A percentile compares a stretch with the other conserved stretches of the same genome.
These are phyloP conservation scores for Cerioporus squamosus DNA, from an alignment of 1,284 basidiomycete species.

Conservation along the genomic window DNA sequence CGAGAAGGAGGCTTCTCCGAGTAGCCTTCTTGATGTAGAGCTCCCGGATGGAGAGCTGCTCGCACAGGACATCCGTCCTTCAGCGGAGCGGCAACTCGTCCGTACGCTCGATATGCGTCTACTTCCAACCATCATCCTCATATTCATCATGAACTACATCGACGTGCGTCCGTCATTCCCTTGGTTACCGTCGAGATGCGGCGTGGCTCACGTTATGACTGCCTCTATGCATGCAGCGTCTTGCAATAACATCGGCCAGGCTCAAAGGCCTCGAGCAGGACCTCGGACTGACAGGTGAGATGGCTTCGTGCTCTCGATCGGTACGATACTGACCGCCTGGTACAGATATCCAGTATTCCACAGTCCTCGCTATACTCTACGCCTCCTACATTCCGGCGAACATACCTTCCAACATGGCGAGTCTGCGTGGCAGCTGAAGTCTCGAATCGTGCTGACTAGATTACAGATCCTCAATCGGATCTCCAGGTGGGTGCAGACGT, in stretches of 20 bases:
- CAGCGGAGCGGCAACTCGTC: constrained; percentile 35
- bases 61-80: constrained; percentile 24
- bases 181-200: not conserved
- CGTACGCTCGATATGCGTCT: constrained; percentile 62
- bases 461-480: constrained; percentile 56
- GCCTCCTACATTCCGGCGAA: constrained; percentile 65
- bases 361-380: constrained; percentile 61
- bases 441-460: not conserved
- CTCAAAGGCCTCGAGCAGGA: constrained; percentile 66
- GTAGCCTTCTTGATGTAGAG: too few relatives aligned
- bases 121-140: constrained; percentile 62
- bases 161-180: constrained; percentile 46
- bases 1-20: too few relatives aligned
- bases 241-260: constrained; percentile 61
- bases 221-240: constrained; percentile 46
- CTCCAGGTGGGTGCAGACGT: constrained; percentile 41
- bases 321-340: not conserved
- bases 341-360: constrained; percentile 63
- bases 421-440: constrained; percentile 4
- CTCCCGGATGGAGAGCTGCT: constrained; percentile 32
- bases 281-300: constrained; percentile 50
- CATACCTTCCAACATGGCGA: constrained; percentile 69
- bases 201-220: too few relatives aligned
- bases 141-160: constrained; percentile 74
- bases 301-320: not conserved